Evolutionary conservation across 1,284 basidiomycete species (phyloP).

Genomic region (Hemileia vastatrix): DNA sequence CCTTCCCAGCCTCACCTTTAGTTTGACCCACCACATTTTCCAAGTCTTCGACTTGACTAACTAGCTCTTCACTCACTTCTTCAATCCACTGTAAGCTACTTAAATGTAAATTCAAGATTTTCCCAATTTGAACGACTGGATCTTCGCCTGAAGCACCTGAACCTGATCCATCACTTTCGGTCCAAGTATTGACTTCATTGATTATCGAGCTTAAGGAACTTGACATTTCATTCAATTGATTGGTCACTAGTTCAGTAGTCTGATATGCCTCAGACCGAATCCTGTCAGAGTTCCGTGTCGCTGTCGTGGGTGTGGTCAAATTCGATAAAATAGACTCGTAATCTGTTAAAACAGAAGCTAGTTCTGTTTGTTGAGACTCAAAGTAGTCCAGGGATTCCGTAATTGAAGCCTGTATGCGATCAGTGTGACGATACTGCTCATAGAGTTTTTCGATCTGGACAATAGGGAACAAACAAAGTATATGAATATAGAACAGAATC

Average conservation of each 20-base stretch:
- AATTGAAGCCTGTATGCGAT: slow-evolving; percentile 54
- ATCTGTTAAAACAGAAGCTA: slow-evolving; percentile 64
- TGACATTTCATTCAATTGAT: slow-evolving; percentile 84
- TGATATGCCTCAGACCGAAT: slow-evolving; percentile 56
- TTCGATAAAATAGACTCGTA: slow-evolving; percentile 77
- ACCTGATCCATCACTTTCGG: neutral
- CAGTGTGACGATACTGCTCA: slow-evolving; percentile 57
- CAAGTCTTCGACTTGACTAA: slow-evolving; percentile 37
- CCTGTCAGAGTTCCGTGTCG: slow-evolving; percentile 53
- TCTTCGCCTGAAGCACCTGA: slow-evolving; percentile 53
- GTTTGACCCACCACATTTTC: slow-evolving; percentile 13
- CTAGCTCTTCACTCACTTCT: slow-evolving; percentile 35
- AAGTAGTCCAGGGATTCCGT: slow-evolving; percentile 68
- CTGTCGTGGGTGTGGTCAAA: too few relatives aligned
- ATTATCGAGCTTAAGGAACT: slow-evolving; percentile 88
- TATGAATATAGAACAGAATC: neutral
- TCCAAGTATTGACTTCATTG: slow-evolving; percentile 64
- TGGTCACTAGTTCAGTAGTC: slow-evolving; percentile 84
- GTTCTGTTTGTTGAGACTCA: slow-evolving; percentile 82
- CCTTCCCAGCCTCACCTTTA: slow-evolving; percentile 18
- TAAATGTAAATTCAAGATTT: slow-evolving; percentile 87
- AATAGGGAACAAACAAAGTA: too few relatives aligned
- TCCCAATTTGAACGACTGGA: slow-evolving; percentile 80
- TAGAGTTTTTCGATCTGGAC: slow-evolving; percentile 65
- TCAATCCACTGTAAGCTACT: slow-evolving; percentile 84